Evolutionary conservation across 768 basidiomycete genomes (phyloP).

Genomic region (Lactifluus hygrophoroides): DNA sequence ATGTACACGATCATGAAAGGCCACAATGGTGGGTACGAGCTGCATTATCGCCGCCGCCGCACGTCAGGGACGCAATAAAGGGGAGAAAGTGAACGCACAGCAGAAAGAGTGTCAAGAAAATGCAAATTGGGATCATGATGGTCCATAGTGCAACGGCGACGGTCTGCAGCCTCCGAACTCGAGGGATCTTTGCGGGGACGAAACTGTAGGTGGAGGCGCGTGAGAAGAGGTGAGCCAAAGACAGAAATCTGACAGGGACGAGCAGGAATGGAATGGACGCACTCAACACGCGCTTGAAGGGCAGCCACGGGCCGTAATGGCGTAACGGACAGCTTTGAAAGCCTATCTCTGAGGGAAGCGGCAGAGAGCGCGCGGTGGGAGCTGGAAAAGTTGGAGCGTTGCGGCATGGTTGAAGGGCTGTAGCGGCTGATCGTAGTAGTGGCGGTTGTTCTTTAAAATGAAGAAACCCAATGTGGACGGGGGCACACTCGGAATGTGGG

Average conservation of each 20-base stretch:
- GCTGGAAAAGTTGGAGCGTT: conserved; percentile 25
- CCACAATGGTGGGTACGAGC: conserved; percentile 87
- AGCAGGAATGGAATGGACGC: conserved; percentile 27
- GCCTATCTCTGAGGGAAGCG: conserved; percentile 48
- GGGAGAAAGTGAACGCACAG: conserved; percentile 45
- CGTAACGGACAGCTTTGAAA: conserved; percentile 43
- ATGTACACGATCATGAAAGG: conserved; percentile 70
- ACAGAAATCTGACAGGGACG: not conserved
- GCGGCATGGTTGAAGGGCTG: not conserved
- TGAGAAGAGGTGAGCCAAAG: not conserved
- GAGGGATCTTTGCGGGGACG: conserved; percentile 79
- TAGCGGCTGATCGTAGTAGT: not conserved
- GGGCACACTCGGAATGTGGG: no score
- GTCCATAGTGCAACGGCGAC: conserved; percentile 85
- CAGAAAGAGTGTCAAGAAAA: conserved; percentile 65
- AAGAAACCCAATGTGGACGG: not conserved
- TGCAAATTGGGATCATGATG: conserved; percentile 60
- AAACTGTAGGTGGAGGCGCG: conserved; percentile 40
- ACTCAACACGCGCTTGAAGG: conserved; percentile 71
- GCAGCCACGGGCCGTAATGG: conserved; percentile 55
- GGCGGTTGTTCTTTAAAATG: not conserved
- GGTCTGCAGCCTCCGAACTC: conserved; percentile 81
- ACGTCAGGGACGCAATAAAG: not conserved
- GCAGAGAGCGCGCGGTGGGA: conserved; percentile 50
- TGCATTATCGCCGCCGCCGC: conserved; percentile 27